phyloP scores from a whole-genome alignment of 805 yeast species.

The Yamadazyma laniorum region DNA sequence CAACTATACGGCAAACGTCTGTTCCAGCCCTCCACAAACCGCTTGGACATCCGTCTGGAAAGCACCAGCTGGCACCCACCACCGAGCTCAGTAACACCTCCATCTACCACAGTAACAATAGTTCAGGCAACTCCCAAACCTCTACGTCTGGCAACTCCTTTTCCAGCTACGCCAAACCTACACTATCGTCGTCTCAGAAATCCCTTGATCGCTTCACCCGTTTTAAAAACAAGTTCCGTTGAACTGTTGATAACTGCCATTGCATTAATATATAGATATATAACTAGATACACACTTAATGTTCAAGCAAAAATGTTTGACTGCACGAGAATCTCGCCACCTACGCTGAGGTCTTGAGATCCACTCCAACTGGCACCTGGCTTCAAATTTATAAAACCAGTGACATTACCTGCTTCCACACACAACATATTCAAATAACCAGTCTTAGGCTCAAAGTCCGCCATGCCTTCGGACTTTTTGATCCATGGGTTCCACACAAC shows the following conservation, averaged over 20 bases:
- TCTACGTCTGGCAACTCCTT: neutral
- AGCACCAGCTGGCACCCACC: conserved; percentile 8
- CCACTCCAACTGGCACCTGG: conserved; percentile 81
- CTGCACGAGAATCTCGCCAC: conserved; percentile 63
- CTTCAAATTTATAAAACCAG: conserved; percentile 56
- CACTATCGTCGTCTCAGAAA: conserved; percentile 41
- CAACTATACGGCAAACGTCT: conserved; percentile 18
- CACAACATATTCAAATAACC: conserved; percentile 91
- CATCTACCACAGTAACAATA: neutral
- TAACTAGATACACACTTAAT: neutral
- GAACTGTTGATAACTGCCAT: too few species aligned
- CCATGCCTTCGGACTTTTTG: conserved; percentile 76
- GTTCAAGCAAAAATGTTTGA: conserved; percentile 34
- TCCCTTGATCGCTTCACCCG: conserved; percentile 34
- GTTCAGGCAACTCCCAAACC: neutral
- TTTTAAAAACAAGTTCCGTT: conserved; percentile 32
- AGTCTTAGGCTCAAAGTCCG: conserved; percentile 80
- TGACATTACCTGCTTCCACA: conserved; percentile 90
- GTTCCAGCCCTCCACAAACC: conserved; percentile 15
- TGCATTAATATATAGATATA: neutral
- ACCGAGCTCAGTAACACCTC: conserved; percentile 5
- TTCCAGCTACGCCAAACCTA: conserved; percentile 30
- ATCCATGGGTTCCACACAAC: conserved; percentile 99
- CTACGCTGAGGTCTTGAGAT: conserved; percentile 55
- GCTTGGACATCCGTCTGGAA: too few species aligned